phyloP scores from a whole-genome alignment of 768 basidiomycete species.

The Cystofilobasidium capitatum region DNA sequence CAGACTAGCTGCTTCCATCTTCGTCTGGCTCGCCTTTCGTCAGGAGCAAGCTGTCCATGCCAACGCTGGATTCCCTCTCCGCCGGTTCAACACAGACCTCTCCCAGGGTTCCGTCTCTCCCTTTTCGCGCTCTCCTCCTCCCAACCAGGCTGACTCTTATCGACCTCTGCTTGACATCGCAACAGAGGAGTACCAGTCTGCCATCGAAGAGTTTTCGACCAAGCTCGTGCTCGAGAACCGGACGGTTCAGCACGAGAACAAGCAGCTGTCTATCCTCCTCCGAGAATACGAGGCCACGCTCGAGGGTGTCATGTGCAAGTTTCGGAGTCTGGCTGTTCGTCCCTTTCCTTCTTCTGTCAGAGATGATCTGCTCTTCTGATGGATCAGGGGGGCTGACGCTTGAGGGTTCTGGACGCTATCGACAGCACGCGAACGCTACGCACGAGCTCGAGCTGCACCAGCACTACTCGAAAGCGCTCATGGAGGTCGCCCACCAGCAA shows the following conservation, averaged over 20 bases:
- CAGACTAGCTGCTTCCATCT: no score
- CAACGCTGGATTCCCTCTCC: slow-evolving; percentile 63
- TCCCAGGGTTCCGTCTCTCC: slow-evolving; percentile 43
- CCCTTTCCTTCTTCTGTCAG: neutral
- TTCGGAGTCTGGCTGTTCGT: slow-evolving; percentile 77
- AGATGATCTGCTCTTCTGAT: neutral
- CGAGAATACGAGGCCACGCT: slow-evolving; percentile 92
- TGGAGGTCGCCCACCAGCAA: slow-evolving; percentile 19
- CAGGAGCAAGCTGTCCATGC: slow-evolving; percentile 67
- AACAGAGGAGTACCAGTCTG: slow-evolving; percentile 81
- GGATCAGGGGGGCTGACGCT: neutral
- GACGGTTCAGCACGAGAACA: slow-evolving; percentile 83
- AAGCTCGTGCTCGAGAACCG: slow-evolving; percentile 91
- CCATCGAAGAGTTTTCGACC: slow-evolving; percentile 80
- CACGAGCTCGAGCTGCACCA: slow-evolving; percentile 25
- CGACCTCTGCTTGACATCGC: neutral
- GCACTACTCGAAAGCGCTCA: slow-evolving; percentile 22
- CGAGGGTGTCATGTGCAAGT: slow-evolving; percentile 94
- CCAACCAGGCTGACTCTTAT: neutral
- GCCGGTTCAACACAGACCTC: slow-evolving; percentile 79
- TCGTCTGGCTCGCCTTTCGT: slow-evolving; percentile 7
- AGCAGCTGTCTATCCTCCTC: slow-evolving; percentile 73
- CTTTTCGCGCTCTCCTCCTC: neutral
- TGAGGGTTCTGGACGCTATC: neutral
- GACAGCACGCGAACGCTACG: slow-evolving; percentile 24